Base-by-base conservation (phyloP, 148 eudicot genomes). In the Camellia japonica region DNA sequence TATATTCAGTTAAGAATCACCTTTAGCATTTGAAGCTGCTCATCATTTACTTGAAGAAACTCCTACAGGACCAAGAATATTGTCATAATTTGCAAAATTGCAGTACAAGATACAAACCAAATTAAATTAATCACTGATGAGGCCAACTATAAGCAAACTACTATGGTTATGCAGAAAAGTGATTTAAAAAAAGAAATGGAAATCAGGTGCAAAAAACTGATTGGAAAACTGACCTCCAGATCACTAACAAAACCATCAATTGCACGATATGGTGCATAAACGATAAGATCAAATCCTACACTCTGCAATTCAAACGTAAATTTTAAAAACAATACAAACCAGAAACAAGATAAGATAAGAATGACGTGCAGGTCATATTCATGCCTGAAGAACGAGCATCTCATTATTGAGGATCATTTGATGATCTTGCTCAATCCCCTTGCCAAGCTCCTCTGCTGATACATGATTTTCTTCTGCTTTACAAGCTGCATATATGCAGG, bases 391-490 rank as follows among this genome's bases (percentile, higher is more conserved):
- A 85, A 96, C 98, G 82, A 94, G 84, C 97, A 96, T 91, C 84
- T 94, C 99, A 83, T 92, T 90, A 86, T 94, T 90, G 80, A 96
- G 90, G 82, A 94, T 96, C 86, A 94, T 78, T 55, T 90, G 95
- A 77, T 92, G 98, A 85, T 94, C 94, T 77, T 94, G 95, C 46
- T 87, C 90, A 79, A 91, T 88, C 80, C 91, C 95, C 89, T 92
- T 96, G 58, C 98, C 99, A 84, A 96, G 99, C 88, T 96, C 98
- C 87, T 96, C 99, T 3, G 99, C 97, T 55, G 99, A 90, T 44
- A 96, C 99, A 79, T 96, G 99, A 84, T 92, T 96, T 88, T 96
- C 99, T 88, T 96, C 99, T 79, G 91, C 94, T 89, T 96, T 96
- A 86, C 99, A 96, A 70, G 99, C 99, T 86, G 92, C 86, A 89